Percentiles rank a stretch among this genome's conserved stretches.
phyloP scores from a whole-genome alignment of 2,329 filamentous ascomycete genomes.

The Ceratocystis lukuohia region DNA sequence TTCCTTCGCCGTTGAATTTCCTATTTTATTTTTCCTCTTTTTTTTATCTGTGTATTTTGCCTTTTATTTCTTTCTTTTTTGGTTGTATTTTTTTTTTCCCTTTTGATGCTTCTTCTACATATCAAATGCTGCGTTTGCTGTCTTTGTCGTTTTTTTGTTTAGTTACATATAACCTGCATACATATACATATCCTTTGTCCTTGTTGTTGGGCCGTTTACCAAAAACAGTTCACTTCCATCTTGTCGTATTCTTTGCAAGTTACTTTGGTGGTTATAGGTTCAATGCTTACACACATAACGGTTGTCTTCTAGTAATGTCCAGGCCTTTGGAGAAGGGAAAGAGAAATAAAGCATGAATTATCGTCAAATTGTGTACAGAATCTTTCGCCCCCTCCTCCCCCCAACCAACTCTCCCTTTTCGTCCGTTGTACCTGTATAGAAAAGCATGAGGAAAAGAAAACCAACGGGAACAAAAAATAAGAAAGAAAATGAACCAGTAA shows the following conservation, averaged over 20 bases:
- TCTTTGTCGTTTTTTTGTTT: neutral
- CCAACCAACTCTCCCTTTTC: too few relatives aligned
- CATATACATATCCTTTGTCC: neutral
- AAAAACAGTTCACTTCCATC: neutral
- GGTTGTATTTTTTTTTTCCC: neutral
- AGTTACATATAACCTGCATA: conserved; percentile 8
- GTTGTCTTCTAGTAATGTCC: neutral
- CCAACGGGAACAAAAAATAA: neutral
- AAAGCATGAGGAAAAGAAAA: neutral
- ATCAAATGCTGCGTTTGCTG: neutral
- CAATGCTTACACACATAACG: neutral
- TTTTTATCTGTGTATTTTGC: neutral
- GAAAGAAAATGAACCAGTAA: neutral
- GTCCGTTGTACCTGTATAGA: neutral
- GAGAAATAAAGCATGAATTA: neutral
- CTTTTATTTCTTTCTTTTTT: neutral
- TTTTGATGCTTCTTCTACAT: neutral
- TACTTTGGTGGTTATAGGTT: too few relatives aligned
- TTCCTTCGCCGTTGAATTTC: neutral
- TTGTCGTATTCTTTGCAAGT: too few relatives aligned
- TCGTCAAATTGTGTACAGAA: neutral
- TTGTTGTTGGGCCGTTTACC: neutral
- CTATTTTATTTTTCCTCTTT: neutral
- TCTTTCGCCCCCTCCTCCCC: too few relatives aligned
- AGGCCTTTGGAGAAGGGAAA: neutral